Evolutionary conservation across 2,329 filamentous ascomycete genomes (phyloP).

Genomic region (Alternaria angustiovoidea): DNA sequence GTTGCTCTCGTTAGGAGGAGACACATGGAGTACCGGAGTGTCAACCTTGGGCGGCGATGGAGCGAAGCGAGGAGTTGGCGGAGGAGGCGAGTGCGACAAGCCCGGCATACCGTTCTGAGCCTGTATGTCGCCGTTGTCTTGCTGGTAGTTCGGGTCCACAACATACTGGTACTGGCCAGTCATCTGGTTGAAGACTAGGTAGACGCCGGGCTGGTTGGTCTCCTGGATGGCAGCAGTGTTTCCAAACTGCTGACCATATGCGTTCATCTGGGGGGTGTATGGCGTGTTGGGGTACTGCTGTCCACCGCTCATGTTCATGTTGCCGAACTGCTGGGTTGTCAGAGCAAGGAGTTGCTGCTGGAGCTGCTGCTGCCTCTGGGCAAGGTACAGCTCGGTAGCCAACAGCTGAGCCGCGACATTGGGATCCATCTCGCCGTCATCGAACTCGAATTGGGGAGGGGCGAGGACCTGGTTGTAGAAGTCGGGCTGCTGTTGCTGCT

Average conservation of each 20-base stretch:
- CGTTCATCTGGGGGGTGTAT: constrained; percentile 62
- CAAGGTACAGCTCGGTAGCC: constrained; percentile 89
- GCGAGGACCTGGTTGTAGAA: constrained; percentile 87
- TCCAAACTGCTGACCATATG: constrained; percentile 72
- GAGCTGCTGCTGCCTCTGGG: constrained; percentile 92
- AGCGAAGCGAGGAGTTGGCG: constrained; percentile 52
- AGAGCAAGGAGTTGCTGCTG: constrained; percentile 91
- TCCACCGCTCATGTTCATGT: constrained; percentile 69
- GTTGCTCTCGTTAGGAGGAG: constrained; percentile 72
- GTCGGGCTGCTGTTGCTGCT: constrained; percentile 50
- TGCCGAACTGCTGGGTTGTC: constrained; percentile 63
- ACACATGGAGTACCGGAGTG: constrained; percentile 75
- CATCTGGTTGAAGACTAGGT: constrained; percentile 82
- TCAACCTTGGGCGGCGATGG: constrained; percentile 49
- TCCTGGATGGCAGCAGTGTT: constrained; percentile 71
- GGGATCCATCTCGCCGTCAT: constrained; percentile 79
- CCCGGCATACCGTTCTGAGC: constrained; percentile 34
- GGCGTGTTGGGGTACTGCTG: constrained; percentile 62
- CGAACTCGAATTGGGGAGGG: constrained; percentile 79
- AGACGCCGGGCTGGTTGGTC: constrained; percentile 77
- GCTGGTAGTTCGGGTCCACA: constrained; percentile 70
- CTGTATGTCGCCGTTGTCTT: constrained; percentile 43
- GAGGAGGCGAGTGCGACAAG: constrained; percentile 59
- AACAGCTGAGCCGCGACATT: constrained; percentile 87
- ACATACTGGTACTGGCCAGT: constrained; percentile 86